Evolutionary conservation across 2,329 filamentous ascomycete species (phyloP).

Genomic region (Cladophialophora exuberans): DNA sequence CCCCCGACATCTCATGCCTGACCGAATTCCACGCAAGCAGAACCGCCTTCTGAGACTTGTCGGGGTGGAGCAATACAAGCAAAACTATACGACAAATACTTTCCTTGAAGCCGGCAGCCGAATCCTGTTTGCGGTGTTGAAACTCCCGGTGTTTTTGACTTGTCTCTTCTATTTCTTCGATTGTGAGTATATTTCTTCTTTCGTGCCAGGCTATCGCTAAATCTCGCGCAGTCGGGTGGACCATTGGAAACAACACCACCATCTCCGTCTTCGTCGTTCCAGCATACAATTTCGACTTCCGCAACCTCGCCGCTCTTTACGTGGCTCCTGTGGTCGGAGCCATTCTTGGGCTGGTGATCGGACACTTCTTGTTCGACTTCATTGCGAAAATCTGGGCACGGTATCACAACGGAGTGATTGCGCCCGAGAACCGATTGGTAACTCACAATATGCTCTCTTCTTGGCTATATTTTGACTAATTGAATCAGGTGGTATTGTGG

Average conservation of each 20-base stretch:
- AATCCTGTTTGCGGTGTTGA: constrained; percentile 42
- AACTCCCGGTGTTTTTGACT: constrained; percentile 37
- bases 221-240: constrained; percentile 49
- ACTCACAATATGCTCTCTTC: too few relatives aligned
- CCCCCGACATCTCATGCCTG: constrained; percentile 32
- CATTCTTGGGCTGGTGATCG: constrained; percentile 54
- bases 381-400: constrained; percentile 51
- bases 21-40: constrained; percentile 26
- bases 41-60: constrained; percentile 35
- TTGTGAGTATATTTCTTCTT: constrained; percentile 34
- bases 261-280: constrained; percentile 54
- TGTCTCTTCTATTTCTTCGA: constrained; percentile 40
- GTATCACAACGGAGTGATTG: constrained; percentile 54
- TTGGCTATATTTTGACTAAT: too few relatives aligned
- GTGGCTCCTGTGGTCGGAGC: constrained; percentile 58
- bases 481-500: too few relatives aligned
- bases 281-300: constrained; percentile 53
- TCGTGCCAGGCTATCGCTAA: constrained; percentile 45
- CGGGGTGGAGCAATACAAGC: constrained; percentile 37
- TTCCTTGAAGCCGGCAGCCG: constrained; percentile 47
- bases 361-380: constrained; percentile 59
- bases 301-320: constrained; percentile 57
- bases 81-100: constrained; percentile 41
- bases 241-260: constrained; percentile 59
- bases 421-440: constrained; percentile 59